These are phyloP conservation scores for Potentilla sterilis DNA, from an alignment of 306 rosid species.

Conservation along the genomic window DNA sequence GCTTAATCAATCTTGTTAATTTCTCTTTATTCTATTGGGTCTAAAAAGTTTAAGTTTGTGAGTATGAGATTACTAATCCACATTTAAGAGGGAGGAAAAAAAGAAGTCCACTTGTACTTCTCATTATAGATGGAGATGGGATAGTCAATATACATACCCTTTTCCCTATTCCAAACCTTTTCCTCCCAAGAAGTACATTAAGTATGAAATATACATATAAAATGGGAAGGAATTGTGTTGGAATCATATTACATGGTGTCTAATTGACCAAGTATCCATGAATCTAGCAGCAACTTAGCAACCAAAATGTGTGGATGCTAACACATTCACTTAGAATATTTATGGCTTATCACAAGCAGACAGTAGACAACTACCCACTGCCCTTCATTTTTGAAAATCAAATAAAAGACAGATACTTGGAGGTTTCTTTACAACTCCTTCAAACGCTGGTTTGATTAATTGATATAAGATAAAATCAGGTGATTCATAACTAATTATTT, in stretches of 20 bases:
- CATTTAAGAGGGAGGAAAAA: neutral
- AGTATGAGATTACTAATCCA: neutral
- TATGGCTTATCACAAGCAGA: neutral
- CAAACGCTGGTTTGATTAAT: neutral
- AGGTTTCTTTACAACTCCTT: neutral
- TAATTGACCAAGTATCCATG: slow-evolving; percentile 12
- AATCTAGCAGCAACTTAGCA: neutral
- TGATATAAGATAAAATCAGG: neutral
- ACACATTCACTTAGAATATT: slow-evolving; percentile 8
- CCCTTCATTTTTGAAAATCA: neutral
- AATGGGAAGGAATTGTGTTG: neutral
- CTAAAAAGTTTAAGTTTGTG: neutral
- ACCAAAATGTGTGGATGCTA: slow-evolving; percentile 14
- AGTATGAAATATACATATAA: neutral
- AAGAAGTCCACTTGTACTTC: neutral
- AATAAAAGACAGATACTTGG: neutral
- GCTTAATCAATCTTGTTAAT: neutral
- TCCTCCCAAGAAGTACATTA: neutral
- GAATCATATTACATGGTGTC: slow-evolving; percentile 12
- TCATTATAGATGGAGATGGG: neutral
- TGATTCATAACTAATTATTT: neutral
- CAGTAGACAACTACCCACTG: slow-evolving; percentile 10
- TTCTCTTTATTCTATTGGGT: too few species aligned
- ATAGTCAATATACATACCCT: neutral
- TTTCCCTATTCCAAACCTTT: neutral